phyloP scores from a whole-genome alignment of 345 rosid species.

The thale cress (Arabidopsis thaliana) region DNA sequence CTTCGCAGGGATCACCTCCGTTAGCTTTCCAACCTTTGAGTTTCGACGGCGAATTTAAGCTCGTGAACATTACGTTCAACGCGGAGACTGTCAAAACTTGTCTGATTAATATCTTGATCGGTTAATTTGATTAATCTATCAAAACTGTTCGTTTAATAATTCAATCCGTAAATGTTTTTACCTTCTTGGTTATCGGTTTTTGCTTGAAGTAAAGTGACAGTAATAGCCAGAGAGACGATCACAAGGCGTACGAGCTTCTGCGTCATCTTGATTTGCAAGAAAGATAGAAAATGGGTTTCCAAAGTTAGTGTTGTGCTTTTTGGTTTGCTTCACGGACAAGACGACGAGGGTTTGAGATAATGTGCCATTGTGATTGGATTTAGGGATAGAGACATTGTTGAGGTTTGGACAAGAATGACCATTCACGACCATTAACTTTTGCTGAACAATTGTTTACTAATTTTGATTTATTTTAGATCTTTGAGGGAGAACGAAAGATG shows the following conservation, averaged over 20 bases:
- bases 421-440: conserved; percentile 32
- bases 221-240: conserved; percentile 44
- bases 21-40: conserved; percentile 73
- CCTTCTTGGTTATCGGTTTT: conserved; percentile 63
- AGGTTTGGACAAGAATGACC: conserved; percentile 33
- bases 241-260: conserved; percentile 34
- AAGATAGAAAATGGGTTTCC: neutral
- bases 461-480: conserved; percentile 32
- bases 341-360: conserved; percentile 26
- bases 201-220: conserved; percentile 46
- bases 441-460: conserved; percentile 42
- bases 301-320: conserved; percentile 19
- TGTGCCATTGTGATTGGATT: conserved; percentile 27
- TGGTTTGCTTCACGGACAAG: conserved; percentile 32
- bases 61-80: conserved; percentile 83
- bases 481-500: conserved; percentile 45
- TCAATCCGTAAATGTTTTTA: conserved; percentile 30
- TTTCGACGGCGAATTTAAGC: conserved; percentile 75
- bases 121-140: conserved; percentile 7
- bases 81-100: conserved; percentile 62
- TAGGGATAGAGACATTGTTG: conserved; percentile 22
- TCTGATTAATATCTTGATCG: conserved; percentile 1
- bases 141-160: neutral
- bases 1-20: conserved; percentile 94
- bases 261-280: conserved; percentile 34